phyloP scores from a whole-genome alignment of 2,329 filamentous ascomycete genomes.

The Phialophora expanda region DNA sequence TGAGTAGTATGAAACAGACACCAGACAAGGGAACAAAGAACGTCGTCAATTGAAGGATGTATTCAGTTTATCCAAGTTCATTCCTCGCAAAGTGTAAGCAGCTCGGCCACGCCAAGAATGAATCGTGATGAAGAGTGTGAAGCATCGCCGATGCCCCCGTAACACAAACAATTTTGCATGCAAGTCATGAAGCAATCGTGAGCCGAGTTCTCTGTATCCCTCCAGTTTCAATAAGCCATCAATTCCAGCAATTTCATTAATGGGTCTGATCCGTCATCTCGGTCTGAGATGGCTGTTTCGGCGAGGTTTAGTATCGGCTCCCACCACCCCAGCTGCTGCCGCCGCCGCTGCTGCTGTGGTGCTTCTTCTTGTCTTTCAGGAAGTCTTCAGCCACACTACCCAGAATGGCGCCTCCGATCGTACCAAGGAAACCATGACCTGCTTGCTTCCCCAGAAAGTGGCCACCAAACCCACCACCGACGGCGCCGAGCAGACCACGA shows the following conservation, averaged over 20 bases:
- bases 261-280: background rate
- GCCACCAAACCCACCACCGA: slow-evolving; percentile 63
- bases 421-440: slow-evolving; percentile 63
- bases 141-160: background rate
- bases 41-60: background rate
- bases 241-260: background rate
- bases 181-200: slow-evolving; percentile 17
- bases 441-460: slow-evolving; percentile 62
- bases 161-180: slow-evolving; percentile 5
- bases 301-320: slow-evolving; percentile 27
- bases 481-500: slow-evolving; percentile 61
- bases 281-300: background rate
- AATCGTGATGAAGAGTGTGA: background rate
- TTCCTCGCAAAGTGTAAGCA: background rate
- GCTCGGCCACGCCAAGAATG: background rate
- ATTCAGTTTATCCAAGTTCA: background rate
- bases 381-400: slow-evolving; percentile 58
- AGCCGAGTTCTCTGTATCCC: slow-evolving; percentile 9
- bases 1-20: background rate
- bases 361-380: slow-evolving; percentile 54
- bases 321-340: slow-evolving; percentile 39
- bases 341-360: slow-evolving; percentile 35
- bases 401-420: slow-evolving; percentile 46
- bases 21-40: background rate
- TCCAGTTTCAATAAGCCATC: background rate